These are phyloP conservation scores for Epipyxis sp. DNA, from an alignment of 108 stramenopile genomes.

Conservation along the genomic window DNA sequence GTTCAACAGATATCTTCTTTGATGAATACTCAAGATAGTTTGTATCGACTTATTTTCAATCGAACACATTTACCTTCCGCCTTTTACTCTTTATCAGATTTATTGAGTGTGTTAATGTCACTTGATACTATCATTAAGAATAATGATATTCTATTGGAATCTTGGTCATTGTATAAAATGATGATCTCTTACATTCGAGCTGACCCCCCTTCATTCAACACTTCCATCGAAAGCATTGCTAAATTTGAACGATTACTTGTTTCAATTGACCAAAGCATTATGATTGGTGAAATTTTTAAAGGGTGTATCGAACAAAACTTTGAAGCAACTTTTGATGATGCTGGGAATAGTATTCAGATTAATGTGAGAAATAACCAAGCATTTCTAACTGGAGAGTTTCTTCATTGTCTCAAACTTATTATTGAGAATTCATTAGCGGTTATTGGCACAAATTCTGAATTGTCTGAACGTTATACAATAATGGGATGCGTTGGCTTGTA, in stretches of 20 bases:
- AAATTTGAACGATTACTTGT: conserved; percentile 19
- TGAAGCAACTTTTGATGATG: not conserved
- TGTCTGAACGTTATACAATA: not conserved
- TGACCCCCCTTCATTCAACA: conserved; percentile 20
- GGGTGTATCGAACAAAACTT: conserved; percentile 13
- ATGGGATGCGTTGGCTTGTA: conserved; percentile 11
- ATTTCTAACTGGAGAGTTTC: conserved; percentile 9
- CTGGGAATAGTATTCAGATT: not conserved
- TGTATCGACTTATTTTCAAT: conserved; percentile 11
- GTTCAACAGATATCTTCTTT: conserved; percentile 19
- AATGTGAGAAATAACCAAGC: not conserved
- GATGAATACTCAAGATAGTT: not conserved
- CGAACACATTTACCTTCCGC: not conserved
- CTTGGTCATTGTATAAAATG: not conserved
- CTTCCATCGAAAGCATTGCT: not conserved
- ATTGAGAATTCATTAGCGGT: conserved; percentile 16
- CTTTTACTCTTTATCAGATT: not conserved
- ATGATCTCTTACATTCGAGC: conserved; percentile 18
- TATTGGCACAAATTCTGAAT: conserved; percentile 24
- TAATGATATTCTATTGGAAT: conserved; percentile 11
- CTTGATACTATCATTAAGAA: conserved; percentile 22
- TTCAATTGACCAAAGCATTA: not conserved
- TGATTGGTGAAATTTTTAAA: conserved; percentile 26
- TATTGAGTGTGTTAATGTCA: conserved; percentile 23
- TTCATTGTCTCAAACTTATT: conserved; percentile 13